Evolutionary conservation across 495 filamentous ascomycete species (phyloP).

Genomic region (Tuber umbilicatum): DNA sequence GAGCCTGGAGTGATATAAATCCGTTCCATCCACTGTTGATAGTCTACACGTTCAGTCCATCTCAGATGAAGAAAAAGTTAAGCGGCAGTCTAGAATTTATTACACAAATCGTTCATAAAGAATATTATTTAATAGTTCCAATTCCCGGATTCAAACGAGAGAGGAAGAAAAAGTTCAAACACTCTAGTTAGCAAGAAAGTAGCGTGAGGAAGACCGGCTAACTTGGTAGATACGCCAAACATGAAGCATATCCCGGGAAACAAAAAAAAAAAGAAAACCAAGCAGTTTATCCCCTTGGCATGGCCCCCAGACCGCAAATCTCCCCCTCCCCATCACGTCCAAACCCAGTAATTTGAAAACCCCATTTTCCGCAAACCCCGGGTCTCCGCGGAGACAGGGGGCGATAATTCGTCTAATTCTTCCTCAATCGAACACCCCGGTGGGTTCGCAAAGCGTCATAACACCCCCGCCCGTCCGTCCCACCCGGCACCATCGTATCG

Average conservation of each 20-base stretch:
- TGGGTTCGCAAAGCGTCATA: not conserved
- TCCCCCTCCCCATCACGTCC: not conserved
- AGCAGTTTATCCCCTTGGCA: not conserved
- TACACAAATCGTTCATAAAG: not conserved
- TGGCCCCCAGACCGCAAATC: not conserved
- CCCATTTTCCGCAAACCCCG: not conserved
- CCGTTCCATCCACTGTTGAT: not conserved
- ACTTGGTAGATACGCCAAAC: not conserved
- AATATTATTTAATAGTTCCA: not conserved
- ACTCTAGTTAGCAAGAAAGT: not conserved
- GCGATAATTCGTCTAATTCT: not conserved
- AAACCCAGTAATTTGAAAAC: not conserved
- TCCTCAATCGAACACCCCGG: not conserved
- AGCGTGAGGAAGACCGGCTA: not conserved
- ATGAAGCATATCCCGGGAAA: not conserved
- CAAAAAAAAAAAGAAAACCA: not conserved
- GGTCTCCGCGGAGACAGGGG: not conserved
- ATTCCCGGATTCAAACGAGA: not conserved
- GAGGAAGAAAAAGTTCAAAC: not conserved
- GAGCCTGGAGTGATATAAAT: slow-evolving; percentile 4
- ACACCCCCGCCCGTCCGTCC: not conserved
- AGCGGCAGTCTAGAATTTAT: not conserved
- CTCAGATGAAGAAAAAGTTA: not conserved
- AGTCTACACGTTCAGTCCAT: not conserved
- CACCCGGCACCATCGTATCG: not conserved